Evolutionary conservation across 345 rosid genomes (phyloP), one percentile per base, ranked within the genome.

Genomic region (Nasturtium officinale): DNA sequence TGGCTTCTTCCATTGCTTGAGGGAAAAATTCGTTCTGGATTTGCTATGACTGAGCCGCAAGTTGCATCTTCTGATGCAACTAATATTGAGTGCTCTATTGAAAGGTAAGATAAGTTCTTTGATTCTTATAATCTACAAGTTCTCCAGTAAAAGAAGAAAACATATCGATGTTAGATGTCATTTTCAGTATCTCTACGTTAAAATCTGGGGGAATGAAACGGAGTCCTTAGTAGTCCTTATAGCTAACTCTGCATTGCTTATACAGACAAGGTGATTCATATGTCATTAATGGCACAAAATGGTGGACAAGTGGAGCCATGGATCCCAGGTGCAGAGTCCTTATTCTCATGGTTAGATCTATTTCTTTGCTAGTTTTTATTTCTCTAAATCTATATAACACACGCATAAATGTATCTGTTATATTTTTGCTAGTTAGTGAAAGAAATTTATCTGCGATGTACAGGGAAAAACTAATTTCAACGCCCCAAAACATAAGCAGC

Each of bases 221-320:
- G 43, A 21, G 40, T 51, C 13, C 17, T 5, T 20, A 46, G 5
- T 18, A 25, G 1, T 62, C 28, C 43, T 54, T 8, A 47, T 72
- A 62, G 60, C 71, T 47, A 69, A 46, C 18, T 45, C 6, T 37
- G 59, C n/a, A 50, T 50, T 71, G 32, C 13, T 77, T 28, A 38
- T 80, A 68, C 76, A 95, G 99, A 83, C 82, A 87, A 75, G 96
- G 94, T 33, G 90, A 91, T 78, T 87, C 85, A 3, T 91, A 91
- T 62, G 63, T 91, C 57, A 88, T 95, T 70, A 95, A 88, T 58
- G 99, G 99, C 67, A 88, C 66, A 67, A 95, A 95, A 79, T 95
- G 99, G 99, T 95, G 99, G 99, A 91, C 99, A 35, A 95, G 97
- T 78, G 99, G 99, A 73, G 99, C 99, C 32, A 91, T 95, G 99